phyloP scores from a whole-genome alignment of 176 grass and related monocot species.

The Lolium rigidum region DNA sequence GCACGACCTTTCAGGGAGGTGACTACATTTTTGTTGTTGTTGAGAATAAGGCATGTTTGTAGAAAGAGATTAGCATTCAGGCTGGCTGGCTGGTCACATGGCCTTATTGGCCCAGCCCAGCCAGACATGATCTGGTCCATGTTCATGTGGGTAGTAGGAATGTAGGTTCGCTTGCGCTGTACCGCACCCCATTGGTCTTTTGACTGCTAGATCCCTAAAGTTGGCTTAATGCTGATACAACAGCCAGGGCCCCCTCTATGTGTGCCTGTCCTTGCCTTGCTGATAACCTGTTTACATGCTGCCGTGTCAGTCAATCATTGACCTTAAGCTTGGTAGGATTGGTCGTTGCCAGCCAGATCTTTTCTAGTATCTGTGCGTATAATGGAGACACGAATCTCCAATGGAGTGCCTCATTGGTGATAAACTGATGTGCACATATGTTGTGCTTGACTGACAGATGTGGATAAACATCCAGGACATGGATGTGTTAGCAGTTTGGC shows the following conservation, averaged over 20 bases:
- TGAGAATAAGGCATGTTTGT: background rate
- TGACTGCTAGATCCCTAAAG: slow-evolving; percentile 35
- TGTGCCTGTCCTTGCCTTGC: slow-evolving; percentile 45
- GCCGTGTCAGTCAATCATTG: slow-evolving; percentile 47
- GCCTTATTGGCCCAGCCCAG: slow-evolving; percentile 26
- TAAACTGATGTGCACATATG: slow-evolving; percentile 8
- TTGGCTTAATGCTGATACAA: slow-evolving; percentile 31
- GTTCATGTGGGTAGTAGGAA: slow-evolving; percentile 50
- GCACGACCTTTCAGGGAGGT: background rate
- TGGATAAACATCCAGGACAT: background rate
- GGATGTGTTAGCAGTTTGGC: background rate
- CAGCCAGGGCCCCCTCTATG: slow-evolving; percentile 28
- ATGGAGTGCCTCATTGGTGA: background rate
- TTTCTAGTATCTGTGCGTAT: background rate
- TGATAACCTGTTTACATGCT: slow-evolving; percentile 41
- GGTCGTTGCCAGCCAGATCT: slow-evolving; percentile 21
- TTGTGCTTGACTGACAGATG: background rate
- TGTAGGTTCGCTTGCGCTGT: slow-evolving; percentile 52
- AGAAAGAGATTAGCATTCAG: background rate
- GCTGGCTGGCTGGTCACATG: slow-evolving; percentile 16
- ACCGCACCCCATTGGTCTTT: slow-evolving; percentile 34
- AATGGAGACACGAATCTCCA: background rate
- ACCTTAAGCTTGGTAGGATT: slow-evolving; percentile 37
- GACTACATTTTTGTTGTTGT: too few species aligned
- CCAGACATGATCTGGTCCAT: slow-evolving; percentile 43